Conservation (phyloP, 768 basidiomycete species). For the Paxillus ammoniavirescens region DNA sequence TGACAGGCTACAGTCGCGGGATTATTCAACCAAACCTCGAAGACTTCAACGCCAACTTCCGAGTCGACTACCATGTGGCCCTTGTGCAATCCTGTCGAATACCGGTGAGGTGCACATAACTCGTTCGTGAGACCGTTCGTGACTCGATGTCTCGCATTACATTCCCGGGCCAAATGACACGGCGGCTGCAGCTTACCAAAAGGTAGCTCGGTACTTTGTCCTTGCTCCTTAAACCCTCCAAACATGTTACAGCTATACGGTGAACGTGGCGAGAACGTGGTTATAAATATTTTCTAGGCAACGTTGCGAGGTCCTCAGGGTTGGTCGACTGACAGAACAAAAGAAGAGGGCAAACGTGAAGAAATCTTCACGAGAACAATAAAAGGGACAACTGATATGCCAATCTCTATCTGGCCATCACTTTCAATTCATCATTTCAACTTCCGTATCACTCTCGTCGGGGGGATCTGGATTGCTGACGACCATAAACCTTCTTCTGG, state of each 20-base stretch:
- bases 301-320: neutral
- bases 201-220: too few relatives aligned
- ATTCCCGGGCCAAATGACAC: too few relatives aligned
- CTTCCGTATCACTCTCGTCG: conserved; percentile 28
- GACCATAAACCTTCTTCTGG: conserved; percentile 28
- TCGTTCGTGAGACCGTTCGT: too few relatives aligned
- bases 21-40: too few relatives aligned
- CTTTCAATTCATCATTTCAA: conserved; percentile 14
- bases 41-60: too few relatives aligned
- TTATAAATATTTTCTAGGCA: neutral
- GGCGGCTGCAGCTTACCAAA: too few relatives aligned
- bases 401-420: neutral
- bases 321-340: neutral
- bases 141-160: too few relatives aligned
- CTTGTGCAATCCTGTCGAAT: too few relatives aligned
- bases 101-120: too few relatives aligned
- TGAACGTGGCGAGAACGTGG: neutral
- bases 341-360: neutral
- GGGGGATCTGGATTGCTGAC: conserved; percentile 28
- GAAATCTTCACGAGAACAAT: neutral
- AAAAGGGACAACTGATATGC: neutral
- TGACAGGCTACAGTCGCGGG: too few relatives aligned
- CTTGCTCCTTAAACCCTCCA: neutral
- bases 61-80: too few relatives aligned
- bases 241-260: neutral